Evolutionary conservation across 129 eudicot genomes (phyloP), one percentile per base, ranked within the genome.

Genomic region (Erigeron canadensis): DNA sequence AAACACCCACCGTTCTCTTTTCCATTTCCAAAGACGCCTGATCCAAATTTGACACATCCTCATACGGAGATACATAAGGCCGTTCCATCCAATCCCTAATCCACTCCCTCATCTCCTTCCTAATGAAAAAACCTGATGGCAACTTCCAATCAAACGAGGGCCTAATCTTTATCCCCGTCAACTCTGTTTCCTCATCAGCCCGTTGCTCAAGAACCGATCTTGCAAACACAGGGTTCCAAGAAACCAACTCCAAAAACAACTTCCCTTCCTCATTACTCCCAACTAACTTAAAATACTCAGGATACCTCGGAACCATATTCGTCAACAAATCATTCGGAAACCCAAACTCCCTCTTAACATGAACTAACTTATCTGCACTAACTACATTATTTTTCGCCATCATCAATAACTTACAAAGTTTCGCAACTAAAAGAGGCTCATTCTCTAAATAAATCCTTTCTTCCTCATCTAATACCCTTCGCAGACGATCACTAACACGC

Each of bases 51-150:
- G 90, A 86, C 2, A 80, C 91, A 77, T 89, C 89, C 9, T 81
- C 89, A 48, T 89, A 92, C 0, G 96, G 98, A 3, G 90, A 89
- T 38, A 89, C 71, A 73, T 89, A 92, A 0, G 95, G 95, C 42
- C 88, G 76, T 75, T 89, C 96, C 85, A 85, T 81, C 98, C 96
- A 89, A 82, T 89, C 97, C 83, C 96, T 81, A 62, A 88, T 81
- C 96, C 98, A 92, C 73, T 92, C 98, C 75, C 91, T 75, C 91
- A 89, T 86, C 59, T 88, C 95, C 79, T 89, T 92, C 85, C 71
- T 86, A 4, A 86, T 74, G 13, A 64, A 72, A 72, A 88, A 86
- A n/a, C 98, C 91, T 0, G 76, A 53, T 0, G 95, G 96, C 34
- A 89, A 81, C 78, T 89, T 87, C 94, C 90, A 87, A 59, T 81